Evolutionary conservation across 2,329 filamentous ascomycete species (phyloP), one percentile per base, ranked within the genome.

Genomic region (Dryadomyces sulphureus): DNA sequence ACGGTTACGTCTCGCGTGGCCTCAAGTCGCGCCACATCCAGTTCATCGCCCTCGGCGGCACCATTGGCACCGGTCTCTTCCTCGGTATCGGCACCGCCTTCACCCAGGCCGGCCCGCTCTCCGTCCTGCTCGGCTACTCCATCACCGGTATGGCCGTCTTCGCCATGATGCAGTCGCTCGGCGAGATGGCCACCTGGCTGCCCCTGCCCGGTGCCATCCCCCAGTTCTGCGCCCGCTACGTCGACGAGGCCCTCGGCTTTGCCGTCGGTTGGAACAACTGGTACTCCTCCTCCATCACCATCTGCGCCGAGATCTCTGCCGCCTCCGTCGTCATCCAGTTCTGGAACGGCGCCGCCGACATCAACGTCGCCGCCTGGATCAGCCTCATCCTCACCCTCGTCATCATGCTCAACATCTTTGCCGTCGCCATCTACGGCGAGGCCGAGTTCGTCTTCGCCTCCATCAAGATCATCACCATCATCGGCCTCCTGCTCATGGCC

Each of bases 121-220:
- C 56, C 14, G 56, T 65, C 34, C 59, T 66, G 12, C 56, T 73
- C 39, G 58, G 65, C 49, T 64, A 65, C 52, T 63, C 63, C 53
- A 53, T 60, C 12, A 64, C 71, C 48, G 61, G 72, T 43, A 60
- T 65, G 41, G 62, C 68, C 38, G 52, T 72, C 54, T 60, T 72
- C 47, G 62, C 61, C 52, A 59, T 60, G 45, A 61, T 67, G 51
- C 50, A 54, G 49, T 50, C 47, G 54, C 70, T 79, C 46, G 69
- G 68, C 19, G 73, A 77, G 59, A 73, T 81, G 64, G 73, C 75
- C 20, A 69, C 77, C 27, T 79, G 75, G 64, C 68, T 81, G 44
- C 73, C 77, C 4, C 59, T 78, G 50, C 65, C 73, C 24, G 69
- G 71, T n/a, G 69, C 69, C 5, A 66, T 73, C 7, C 65, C 68